Base-by-base conservation (phyloP, 2,329 filamentous ascomycete species). In the Nemania abortiva region DNA sequence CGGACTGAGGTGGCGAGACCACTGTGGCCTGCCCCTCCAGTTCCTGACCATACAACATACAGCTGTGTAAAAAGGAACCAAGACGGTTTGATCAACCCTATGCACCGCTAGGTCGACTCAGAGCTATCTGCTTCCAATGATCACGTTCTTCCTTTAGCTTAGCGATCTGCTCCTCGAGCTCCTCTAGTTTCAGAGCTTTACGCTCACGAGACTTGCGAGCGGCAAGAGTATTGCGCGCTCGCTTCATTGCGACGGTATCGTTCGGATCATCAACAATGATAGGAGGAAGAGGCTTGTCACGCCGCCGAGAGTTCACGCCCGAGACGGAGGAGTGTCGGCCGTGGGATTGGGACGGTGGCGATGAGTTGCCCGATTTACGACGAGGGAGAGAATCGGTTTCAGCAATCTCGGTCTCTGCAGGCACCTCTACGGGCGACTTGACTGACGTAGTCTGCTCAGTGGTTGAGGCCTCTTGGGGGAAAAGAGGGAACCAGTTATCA, bases 191-290 rank as follows among this genome's bases (percentile, higher is more conserved):
- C 79, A 91, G 87, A 66, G 93, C 90, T 84, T 97, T 97, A 73
- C 94, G 91, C 77, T 94, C 91, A 61, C 95, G 91, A 68, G 94
- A 97, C 84, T 97, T 97, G 74, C 95, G 94, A 76, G 95, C 95
- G 20, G 95, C 95, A 80, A 97, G 88, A 9, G 94, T 97, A 81
- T 98, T 98, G 74, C 94, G 92, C 59, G 94, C 95, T 80, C 95
- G 92, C 90, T 98, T 98, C 86, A 95, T 88, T 22, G 93, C 94
- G n/a, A 92, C 80, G 10, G 87, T 88, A 77, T 98, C 95, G 50
- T 75, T 83, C 0, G 90, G 88, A 74, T 98, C 93, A 31, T 91
- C 88, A 45, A 94, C 88, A 69, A 91, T 84, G 79, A 97, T 95
- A 6, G 91, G 90, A 71, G 92, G 91, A 64, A 97, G 84, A 71